These are phyloP conservation scores for Hordeum vulgare DNA, from an alignment of 176 grass and related monocot species.

Conservation along the genomic window MorexV3_pseudomolecules_assembly NC_058518.1:83107429-83107928, in stretches of 20 bases:
- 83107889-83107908: background rate
- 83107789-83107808: background rate
- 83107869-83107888: background rate
- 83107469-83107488: background rate
- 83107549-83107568: slow-evolving; percentile 83
- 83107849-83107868: background rate
- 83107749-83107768: background rate
- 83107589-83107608: slow-evolving; percentile 94
- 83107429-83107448: background rate
- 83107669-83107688: background rate
- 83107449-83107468: background rate
- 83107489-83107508: background rate
- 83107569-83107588: slow-evolving; percentile 92
- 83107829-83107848: background rate
- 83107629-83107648: slow-evolving; percentile 9
- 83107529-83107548: slow-evolving; percentile 45
- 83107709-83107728: background rate
- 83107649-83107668: background rate
- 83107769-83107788: background rate
- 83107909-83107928: background rate
- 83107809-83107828: background rate
- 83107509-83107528: background rate
- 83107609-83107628: slow-evolving; percentile 54
- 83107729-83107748: background rate
- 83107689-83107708: background rate